Evolutionary conservation across 495 filamentous ascomycete genomes (phyloP).

Genomic region (Sordaria brevicollis): DNA sequence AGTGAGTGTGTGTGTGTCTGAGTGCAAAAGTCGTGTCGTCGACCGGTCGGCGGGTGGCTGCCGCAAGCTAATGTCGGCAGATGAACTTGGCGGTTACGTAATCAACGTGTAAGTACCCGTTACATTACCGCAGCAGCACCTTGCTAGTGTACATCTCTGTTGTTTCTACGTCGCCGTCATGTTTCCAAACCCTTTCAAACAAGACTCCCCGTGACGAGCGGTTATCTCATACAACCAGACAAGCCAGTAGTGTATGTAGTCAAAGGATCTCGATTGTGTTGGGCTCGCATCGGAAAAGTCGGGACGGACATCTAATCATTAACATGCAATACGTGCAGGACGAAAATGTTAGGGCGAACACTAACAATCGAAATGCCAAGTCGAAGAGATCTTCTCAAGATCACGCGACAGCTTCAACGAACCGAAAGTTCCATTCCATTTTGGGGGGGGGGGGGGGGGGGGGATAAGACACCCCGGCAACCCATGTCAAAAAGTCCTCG

Average conservation of each 20-base stretch:
- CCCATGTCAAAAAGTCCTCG: neutral
- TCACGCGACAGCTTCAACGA: neutral
- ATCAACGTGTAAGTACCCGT: neutral
- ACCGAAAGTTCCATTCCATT: neutral
- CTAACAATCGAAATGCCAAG: neutral
- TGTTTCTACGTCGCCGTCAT: neutral
- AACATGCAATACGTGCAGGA: neutral
- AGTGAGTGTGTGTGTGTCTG: too few species aligned
- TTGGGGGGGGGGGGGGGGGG: too few species aligned
- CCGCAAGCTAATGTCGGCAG: neutral
- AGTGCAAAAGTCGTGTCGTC: neutral
- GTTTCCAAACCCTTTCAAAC: neutral
- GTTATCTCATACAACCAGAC: neutral
- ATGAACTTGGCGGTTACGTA: neutral
- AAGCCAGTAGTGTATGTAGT: too few species aligned
- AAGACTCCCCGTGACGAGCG: neutral
- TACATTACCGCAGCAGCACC: neutral
- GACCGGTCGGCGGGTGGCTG: neutral
- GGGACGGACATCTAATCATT: neutral
- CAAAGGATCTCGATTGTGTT: neutral
- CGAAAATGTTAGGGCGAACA: neutral
- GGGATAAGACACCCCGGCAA: neutral
- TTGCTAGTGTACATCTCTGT: neutral
- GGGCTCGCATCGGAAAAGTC: neutral
- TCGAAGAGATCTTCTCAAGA: neutral